Evolutionary conservation across 23 red algal species (phyloP), one percentile per base, ranked within the genome.

Genomic region (Gracilariopsis chorda): DNA sequence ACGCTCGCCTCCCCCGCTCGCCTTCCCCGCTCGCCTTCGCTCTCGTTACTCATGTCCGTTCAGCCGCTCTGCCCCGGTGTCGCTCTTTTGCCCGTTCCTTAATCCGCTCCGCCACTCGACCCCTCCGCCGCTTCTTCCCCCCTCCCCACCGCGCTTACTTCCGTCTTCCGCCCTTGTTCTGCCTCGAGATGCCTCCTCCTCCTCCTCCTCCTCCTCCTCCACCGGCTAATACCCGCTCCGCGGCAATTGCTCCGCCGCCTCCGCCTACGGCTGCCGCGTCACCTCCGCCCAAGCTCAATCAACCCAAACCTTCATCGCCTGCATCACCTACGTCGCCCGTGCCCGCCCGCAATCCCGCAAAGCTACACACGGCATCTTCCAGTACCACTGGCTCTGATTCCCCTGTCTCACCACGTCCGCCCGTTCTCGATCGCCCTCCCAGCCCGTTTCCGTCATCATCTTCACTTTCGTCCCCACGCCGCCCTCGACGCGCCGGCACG

Each of bases 401-500:
- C 16, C 19, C 58, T 20, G 28, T 44, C 37, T 47, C 82, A 48
- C 82, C 57, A 49, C 82, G 59, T 25, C 58, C 82, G 33, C 47
- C 63, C 57, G 71, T 86, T 24, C 58, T 80, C 49, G 41, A 55
- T 55, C 75, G 49, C 24, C 47, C 41, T n/a, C 16, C 82, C 25
- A 47, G 46, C 62, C 47, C 40, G 2, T 68, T 44, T 19, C 59
- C 60, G 2, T 61, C 47, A 29, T 71, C 60, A 44, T 69, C 85
- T 1, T 39, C 85, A 10, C 16, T 65, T 27, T 89, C 85, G 47
- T 89, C 85, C 28, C 85, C 85, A 0, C 85, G 85, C 28, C 85
- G 85, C 35, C 85, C 85, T 14, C 85, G 85, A 41, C 68, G 85
- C 45, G 37, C 85, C 27, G 85, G 85, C 53, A 89, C 85, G 1